phyloP scores from a whole-genome alignment of 306 rosid genomes.

The Inga leiocalycina region DNA sequence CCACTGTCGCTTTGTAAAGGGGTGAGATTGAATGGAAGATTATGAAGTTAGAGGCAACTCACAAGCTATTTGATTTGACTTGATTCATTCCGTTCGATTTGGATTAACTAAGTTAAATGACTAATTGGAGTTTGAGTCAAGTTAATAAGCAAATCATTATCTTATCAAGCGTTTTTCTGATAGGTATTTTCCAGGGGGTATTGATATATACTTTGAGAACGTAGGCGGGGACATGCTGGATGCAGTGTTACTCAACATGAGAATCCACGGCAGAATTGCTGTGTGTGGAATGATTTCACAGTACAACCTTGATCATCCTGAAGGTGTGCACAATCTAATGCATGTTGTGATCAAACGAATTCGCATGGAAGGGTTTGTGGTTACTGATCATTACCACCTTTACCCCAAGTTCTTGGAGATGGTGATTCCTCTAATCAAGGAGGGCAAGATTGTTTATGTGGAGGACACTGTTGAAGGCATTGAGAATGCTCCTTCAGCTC shows the following conservation, averaged over 20 bases:
- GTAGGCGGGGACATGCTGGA: conserved; percentile 64
- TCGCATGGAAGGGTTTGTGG: conserved; percentile 49
- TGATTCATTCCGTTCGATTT: not conserved
- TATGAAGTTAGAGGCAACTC: not conserved
- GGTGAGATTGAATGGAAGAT: not conserved
- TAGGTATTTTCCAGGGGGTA: conserved; percentile 56
- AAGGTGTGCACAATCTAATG: conserved; percentile 38
- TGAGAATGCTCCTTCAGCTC: conserved; percentile 55
- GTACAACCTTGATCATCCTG: conserved; percentile 39
- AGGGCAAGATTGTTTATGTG: conserved; percentile 46
- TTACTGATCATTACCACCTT: conserved; percentile 43
- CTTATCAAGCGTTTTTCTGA: not conserved
- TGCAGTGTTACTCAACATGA: conserved; percentile 62
- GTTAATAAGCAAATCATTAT: not conserved
- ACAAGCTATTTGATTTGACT: not conserved
- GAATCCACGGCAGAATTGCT: conserved; percentile 48
- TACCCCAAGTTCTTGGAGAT: conserved; percentile 45
- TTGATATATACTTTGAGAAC: conserved; percentile 65
- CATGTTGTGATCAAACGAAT: conserved; percentile 45
- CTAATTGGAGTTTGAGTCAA: not conserved
- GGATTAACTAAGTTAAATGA: not conserved
- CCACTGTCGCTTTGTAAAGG: too few relatives aligned
- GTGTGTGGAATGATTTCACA: conserved; percentile 58
- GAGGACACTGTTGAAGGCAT: conserved; percentile 40
- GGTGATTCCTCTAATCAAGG: conserved; percentile 41